Evolutionary conservation across 2,329 filamentous ascomycete species (phyloP), one percentile per base, ranked within the genome.

Genomic region (Penicillium sp.): DNA sequence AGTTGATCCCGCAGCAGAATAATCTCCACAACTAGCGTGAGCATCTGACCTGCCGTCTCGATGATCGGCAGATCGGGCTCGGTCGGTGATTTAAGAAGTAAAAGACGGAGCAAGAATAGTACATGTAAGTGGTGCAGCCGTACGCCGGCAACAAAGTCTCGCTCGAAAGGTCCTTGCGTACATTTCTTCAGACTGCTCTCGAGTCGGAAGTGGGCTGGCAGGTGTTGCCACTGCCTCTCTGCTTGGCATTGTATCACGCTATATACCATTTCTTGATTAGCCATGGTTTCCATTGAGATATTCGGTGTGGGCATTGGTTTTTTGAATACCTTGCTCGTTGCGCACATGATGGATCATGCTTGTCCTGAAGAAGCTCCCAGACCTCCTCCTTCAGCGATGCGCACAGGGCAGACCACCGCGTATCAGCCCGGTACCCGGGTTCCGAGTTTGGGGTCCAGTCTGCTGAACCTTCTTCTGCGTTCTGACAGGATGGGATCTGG

Each of bases 101-200:
- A 43, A 2, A 69, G 62, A 4, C 63, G 58, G 5, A 68, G 58
- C 11, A 70, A 53, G 36, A 70, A 70, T n/a, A 69, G 58, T 5
- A 68, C 63, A 33, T 70, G 68, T 3, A 69, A 40, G 41, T 70
- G 64, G n/a, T 68, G 66, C 2, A 70, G 60, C 8, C 66, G 62
- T 13, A 65, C 61, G 23, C 64, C 61, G 3, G 61, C 67, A 6
- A 70, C 46, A 10, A 69, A 70, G 31, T 70, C 68, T 16, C 63
- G 57, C 29, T 67, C 62, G 10, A 70, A 68, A 2, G 66, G 60
- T 21, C 55, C 64, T 13, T 57, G 57, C 0, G 53, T 50, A 33
- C 53, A 65, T 19, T 69, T 54, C 27, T 65, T 67, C 9, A 70
- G 50, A 34, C 60, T 66, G 10, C 50, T 50, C 29, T 65, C 60